A percentile compares a stretch with the other conserved stretches of the same genome.
Evolutionary conservation across 768 basidiomycete species (phyloP).

Genomic region (Leucosporidium scottii): DNA sequence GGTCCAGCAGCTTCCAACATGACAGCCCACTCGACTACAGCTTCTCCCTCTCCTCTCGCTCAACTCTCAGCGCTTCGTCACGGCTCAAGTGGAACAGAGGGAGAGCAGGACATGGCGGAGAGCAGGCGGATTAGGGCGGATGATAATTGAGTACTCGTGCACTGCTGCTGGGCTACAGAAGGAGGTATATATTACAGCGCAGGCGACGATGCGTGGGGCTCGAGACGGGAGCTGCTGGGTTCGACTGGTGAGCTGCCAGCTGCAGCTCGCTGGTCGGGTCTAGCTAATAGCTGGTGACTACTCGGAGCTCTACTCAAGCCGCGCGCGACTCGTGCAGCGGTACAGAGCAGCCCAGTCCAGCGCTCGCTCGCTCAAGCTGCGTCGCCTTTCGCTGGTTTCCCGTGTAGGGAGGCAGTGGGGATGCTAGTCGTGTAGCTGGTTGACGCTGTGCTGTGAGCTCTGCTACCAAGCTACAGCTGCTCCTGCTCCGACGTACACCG

Average conservation of each 20-base stretch:
- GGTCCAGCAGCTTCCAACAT: too few relatives aligned
- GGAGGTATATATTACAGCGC: background rate
- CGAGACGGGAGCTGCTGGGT: background rate
- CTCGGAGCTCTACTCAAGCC: background rate
- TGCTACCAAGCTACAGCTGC: too few relatives aligned
- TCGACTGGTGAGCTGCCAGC: background rate
- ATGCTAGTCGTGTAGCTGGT: too few relatives aligned
- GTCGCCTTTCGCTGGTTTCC: too few relatives aligned
- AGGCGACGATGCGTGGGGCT: too few relatives aligned
- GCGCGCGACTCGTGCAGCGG: background rate
- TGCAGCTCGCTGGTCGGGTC: background rate
- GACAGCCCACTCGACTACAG: constrained; percentile 41
- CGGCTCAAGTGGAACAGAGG: constrained; percentile 83
- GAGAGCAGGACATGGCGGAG: too few relatives aligned
- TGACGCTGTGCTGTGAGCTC: too few relatives aligned
- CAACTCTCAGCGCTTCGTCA: constrained; percentile 74
- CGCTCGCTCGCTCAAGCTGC: background rate
- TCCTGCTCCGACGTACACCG: too few relatives aligned
- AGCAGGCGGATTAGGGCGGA: constrained; percentile 85
- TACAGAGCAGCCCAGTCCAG: constrained; percentile 10
- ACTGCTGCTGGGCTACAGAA: constrained; percentile 44
- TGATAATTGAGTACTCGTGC: constrained; percentile 81
- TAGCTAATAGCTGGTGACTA: background rate
- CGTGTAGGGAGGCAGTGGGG: too few relatives aligned
- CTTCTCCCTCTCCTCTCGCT: constrained; percentile 60